Conservation (phyloP, 108 stramenopile species). For the Phaeodactylum tricornutum region DNA sequence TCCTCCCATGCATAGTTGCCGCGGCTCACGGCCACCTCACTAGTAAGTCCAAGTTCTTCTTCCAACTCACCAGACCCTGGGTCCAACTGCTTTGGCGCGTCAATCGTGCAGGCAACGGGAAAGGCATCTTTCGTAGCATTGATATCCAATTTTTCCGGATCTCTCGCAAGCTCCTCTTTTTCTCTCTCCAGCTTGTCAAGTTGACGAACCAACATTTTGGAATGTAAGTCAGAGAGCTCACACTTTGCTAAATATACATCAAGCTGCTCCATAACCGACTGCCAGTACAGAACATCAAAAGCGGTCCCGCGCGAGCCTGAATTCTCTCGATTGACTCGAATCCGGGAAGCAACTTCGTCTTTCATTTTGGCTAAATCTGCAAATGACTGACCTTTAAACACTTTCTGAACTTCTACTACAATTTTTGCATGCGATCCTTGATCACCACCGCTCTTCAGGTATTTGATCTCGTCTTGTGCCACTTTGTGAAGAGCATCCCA, state of each 20-base stretch:
- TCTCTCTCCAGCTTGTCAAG: constrained; percentile 78
- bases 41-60: constrained; percentile 73
- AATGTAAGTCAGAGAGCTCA: constrained; percentile 77
- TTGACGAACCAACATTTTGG: constrained; percentile 87
- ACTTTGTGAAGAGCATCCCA: constrained; percentile 73
- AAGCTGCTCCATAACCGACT: constrained; percentile 67
- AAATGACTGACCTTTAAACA: constrained; percentile 72
- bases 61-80: constrained; percentile 78
- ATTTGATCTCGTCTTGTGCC: constrained; percentile 57
- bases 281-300: constrained; percentile 83
- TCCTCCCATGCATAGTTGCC: constrained; percentile 89
- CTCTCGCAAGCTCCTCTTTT: constrained; percentile 51
- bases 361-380: constrained; percentile 75
- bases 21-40: too few relatives aligned
- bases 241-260: constrained; percentile 76
- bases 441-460: constrained; percentile 59
- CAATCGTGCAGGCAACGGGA: too few relatives aligned
- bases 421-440: constrained; percentile 52
- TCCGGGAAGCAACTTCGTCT: constrained; percentile 59
- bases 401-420: constrained; percentile 64
- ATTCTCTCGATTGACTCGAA: constrained; percentile 17
- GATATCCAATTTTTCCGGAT: not conserved
- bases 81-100: too few relatives aligned
- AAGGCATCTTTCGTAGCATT: constrained; percentile 2
- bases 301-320: constrained; percentile 19